Evolutionary conservation across 2,329 filamentous ascomycete genomes (phyloP).

Genomic region (Periconia sp.): DNA sequence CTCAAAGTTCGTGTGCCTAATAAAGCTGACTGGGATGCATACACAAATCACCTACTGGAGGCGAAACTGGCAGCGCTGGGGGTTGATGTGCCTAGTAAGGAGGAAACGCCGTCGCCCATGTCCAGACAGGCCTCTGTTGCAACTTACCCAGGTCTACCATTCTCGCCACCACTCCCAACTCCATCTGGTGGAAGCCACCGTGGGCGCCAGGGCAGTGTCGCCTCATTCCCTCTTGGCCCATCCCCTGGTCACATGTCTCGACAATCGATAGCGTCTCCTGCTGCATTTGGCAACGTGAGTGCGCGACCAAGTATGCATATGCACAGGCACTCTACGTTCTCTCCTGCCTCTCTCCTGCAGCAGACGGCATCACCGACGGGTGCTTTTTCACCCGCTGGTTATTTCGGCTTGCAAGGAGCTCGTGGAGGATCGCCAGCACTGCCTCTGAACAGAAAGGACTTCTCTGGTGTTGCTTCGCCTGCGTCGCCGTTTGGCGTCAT

Average conservation of each 20-base stretch:
- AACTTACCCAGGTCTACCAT: slow-evolving; percentile 74
- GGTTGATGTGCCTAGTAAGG: slow-evolving; percentile 77
- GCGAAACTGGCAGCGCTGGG: slow-evolving; percentile 90
- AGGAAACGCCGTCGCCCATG: slow-evolving; percentile 60
- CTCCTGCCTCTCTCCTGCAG: slow-evolving; percentile 67
- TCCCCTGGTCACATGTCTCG: slow-evolving; percentile 60
- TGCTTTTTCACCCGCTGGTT: slow-evolving; percentile 45
- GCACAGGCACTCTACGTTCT: slow-evolving; percentile 71
- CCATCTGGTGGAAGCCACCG: slow-evolving; percentile 76
- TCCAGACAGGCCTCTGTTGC: slow-evolving; percentile 70
- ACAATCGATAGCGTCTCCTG: slow-evolving; percentile 72
- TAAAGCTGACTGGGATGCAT: slow-evolving; percentile 72
- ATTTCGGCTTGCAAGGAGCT: slow-evolving; percentile 41
- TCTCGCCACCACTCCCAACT: slow-evolving; percentile 81
- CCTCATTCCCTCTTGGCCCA: slow-evolving; percentile 61
- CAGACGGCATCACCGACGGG: slow-evolving; percentile 60
- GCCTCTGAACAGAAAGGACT: slow-evolving; percentile 38
- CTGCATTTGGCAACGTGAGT: slow-evolving; percentile 57
- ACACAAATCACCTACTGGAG: slow-evolving; percentile 81
- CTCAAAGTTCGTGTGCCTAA: slow-evolving; percentile 71
- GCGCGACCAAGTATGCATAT: slow-evolving; percentile 59
- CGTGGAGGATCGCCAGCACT: slow-evolving; percentile 48
- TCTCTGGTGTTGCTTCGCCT: slow-evolving; percentile 40
- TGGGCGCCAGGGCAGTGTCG: slow-evolving; percentile 57
- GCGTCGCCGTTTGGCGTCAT: slow-evolving; percentile 65